Conservation (phyloP, 1,284 basidiomycete species). For the Pholiota adiposa region DNA sequence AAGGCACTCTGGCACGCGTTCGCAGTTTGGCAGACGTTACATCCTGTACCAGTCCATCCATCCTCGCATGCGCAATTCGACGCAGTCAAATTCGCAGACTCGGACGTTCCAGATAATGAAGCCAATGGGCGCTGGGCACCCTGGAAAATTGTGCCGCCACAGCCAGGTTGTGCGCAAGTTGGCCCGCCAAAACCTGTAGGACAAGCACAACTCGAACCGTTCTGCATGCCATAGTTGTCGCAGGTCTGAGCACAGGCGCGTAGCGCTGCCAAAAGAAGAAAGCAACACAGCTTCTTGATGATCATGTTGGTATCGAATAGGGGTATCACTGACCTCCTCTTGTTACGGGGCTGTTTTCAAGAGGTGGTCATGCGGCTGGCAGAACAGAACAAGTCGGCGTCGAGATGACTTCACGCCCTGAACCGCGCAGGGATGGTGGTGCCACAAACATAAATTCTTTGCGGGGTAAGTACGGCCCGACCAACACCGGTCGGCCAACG, state of each 20-base stretch:
- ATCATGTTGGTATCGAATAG: constrained; percentile 11
- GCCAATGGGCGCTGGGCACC: constrained; percentile 59
- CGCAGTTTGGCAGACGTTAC: constrained; percentile 73
- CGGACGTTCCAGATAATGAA: constrained; percentile 46
- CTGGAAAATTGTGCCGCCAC: constrained; percentile 82
- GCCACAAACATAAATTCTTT: not conserved
- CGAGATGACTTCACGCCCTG: not conserved
- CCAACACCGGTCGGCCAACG: no score
- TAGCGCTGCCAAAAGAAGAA: constrained; percentile 21
- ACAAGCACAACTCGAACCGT: constrained; percentile 67
- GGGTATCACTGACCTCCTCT: not conserved
- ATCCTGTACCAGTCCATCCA: constrained; percentile 80
- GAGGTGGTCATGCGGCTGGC: not conserved
- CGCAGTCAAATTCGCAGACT: constrained; percentile 66
- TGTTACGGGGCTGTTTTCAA: not conserved
- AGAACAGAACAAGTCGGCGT: not conserved
- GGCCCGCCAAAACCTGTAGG: constrained; percentile 78
- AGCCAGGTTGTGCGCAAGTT: constrained; percentile 71
- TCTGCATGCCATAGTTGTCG: constrained; percentile 68
- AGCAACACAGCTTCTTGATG: constrained; percentile 8
- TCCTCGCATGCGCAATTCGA: constrained; percentile 65
- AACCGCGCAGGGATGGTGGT: not conserved
- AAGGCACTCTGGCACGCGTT: constrained; percentile 66
- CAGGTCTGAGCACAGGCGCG: constrained; percentile 56
- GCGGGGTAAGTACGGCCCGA: not conserved